Base-by-base conservation (phyloP, 768 basidiomycete species). In the Lactarius tabidus region DNA sequence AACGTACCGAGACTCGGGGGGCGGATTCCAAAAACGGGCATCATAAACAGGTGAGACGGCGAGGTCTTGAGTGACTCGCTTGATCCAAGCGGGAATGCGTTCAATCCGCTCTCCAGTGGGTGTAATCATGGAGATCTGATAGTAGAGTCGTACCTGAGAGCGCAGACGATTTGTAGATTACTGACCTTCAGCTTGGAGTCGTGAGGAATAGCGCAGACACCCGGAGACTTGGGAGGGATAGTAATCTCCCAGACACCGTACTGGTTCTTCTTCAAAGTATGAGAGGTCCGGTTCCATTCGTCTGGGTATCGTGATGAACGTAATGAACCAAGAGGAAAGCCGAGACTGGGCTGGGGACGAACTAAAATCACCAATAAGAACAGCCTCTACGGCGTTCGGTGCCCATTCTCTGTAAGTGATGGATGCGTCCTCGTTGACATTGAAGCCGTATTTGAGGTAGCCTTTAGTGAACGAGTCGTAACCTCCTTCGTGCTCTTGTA, bases 21-120 rank as follows among this genome's bases (percentile, higher is more conserved):
- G 88, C 1, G 97, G 97, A 75, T 98, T 98, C 97, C 97, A 99
- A 77, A 99, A 97, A n/a, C 93, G 87, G 23, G 93, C 92, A 66
- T 99, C 97, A 75, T 96, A 99, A 7, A 91, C 83, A 17, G 94
- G 91, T 20, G 97, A 98, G 51, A 93, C 85, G 56, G 77, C 74
- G 63, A 98, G 79, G 74, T 99, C 94, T 75, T 99, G 97, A 6
- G 96, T 98, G 67, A 98, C 96, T 66, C 96, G 91, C 63, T 77
- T 87, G 71, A 93, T 95, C 97, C 96, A 99, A 5, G 91, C 87
- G 5, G 97, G 96, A 45, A 98, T 74, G 43, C 95, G 87, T 74
- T 99, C 97, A 67, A 97, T 90, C 36, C 92, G 88, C 68, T 85
- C 79, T 15, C 91, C 90, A 48, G 79, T 79, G 0, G 89, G 87